Base-by-base conservation (phyloP, 805 yeast species). In the Yarrowia deformans region DNA sequence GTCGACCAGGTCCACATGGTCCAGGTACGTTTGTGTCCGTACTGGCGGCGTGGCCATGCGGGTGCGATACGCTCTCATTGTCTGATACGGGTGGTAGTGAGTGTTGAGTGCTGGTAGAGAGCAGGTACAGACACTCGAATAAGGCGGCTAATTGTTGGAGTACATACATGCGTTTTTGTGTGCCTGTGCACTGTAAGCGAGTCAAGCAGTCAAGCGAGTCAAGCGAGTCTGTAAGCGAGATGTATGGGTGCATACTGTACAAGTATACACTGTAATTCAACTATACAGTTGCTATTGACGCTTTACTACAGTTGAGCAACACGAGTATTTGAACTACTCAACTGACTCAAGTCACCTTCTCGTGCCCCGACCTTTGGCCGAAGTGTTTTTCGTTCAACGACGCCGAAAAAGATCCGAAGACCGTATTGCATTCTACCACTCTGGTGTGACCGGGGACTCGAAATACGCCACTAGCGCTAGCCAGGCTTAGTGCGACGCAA, bases 41-140 rank as follows among this genome's bases (percentile, higher is more conserved):
- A 43, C 52, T 0, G 66, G 66, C 4, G 66, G 66, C 14, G 66
- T 60, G 34, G 66, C 66, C 66, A 60, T 42, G 13, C 66, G 52
- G 43, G 66, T 60, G 19, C 66, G 34, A 45, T 60, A 60, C 6
- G 66, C 66, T 45, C 50, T 60, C 66, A 60, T 58, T n/a, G 58
- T 37, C 37, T 40, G 61, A 9, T 2, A 9, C 18, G 43, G 18
- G 32, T 19, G 35, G 61, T 23, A 35, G 43, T n/a, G 60, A 34
- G 12, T 54, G 43, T 16, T 34, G 37, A 9, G 37, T 10, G n/a
- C n/a, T n/a, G n/a, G n/a, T n/a, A n/a, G 16, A 13, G 43, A 8
- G 34, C 35, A 34, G n/a, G 35, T 3, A 46, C 8, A 46, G 39
- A 18, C 40, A 34, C n/a, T n/a, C n/a, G n/a, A 49, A 50, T 34